A percentile compares a stretch with the other conserved stretches of the same genome.
Conservation (phyloP, 2,329 filamentous ascomycete species). For the Curvularia verruculosa region DNA sequence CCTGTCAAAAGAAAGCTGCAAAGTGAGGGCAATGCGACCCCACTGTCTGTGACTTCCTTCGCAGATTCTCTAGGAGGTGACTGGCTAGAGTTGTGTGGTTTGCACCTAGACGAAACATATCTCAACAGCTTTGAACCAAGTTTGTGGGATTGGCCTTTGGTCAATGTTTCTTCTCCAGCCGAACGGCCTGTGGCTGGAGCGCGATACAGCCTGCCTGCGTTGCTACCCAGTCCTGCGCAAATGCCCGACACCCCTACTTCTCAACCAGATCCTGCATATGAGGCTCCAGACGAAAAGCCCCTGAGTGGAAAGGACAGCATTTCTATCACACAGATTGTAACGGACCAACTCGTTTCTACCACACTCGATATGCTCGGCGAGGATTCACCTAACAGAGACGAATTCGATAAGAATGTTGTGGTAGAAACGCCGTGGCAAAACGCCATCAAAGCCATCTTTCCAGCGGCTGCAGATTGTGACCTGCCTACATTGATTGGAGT, state of each 20-base stretch:
- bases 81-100: slow-evolving; percentile 29
- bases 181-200: slow-evolving; percentile 25
- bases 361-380: slow-evolving; percentile 46
- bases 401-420: slow-evolving; percentile 17
- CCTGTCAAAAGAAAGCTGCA: slow-evolving; percentile 43
- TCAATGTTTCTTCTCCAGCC: slow-evolving; percentile 35
- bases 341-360: slow-evolving; percentile 69
- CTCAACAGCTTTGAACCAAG: slow-evolving; percentile 42
- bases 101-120: slow-evolving; percentile 39
- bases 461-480: slow-evolving; percentile 41
- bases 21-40: slow-evolving; percentile 46
- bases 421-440: slow-evolving; percentile 30
- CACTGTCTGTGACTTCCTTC: slow-evolving; percentile 44
- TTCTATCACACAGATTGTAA: slow-evolving; percentile 72
- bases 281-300: slow-evolving; percentile 37
- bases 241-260: slow-evolving; percentile 45
- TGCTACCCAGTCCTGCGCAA: slow-evolving; percentile 31
- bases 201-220: slow-evolving; percentile 38
- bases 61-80: slow-evolving; percentile 44
- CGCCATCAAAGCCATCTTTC: slow-evolving; percentile 39
- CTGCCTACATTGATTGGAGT: slow-evolving; percentile 43
- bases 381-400: background rate
- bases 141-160: slow-evolving; percentile 47
- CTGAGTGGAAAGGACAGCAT: slow-evolving; percentile 65
- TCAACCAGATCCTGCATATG: slow-evolving; percentile 35